These are phyloP conservation scores for Ailanthus altissimus DNA, from an alignment of 345 rosid genomes.

Conservation along the genomic window DNA sequence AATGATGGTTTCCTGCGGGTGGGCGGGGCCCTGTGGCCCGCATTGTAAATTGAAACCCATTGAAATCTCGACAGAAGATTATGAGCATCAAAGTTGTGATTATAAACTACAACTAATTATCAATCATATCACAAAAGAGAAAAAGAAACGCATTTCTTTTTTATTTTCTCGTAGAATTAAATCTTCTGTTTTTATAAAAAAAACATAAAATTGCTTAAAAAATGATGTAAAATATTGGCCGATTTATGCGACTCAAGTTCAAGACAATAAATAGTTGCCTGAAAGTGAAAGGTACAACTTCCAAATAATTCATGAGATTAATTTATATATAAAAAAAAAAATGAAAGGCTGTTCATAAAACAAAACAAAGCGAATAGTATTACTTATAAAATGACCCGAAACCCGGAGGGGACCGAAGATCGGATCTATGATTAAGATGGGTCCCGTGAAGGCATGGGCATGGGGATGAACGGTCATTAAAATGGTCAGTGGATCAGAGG, in stretches of 20 bases:
- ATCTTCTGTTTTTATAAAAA: background rate
- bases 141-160: background rate
- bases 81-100: constrained; percentile 22
- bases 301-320: background rate
- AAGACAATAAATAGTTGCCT: constrained; percentile 9
- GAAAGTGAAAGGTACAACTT: constrained; percentile 7
- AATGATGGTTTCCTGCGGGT: constrained; percentile 33
- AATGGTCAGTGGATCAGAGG: constrained; percentile 21
- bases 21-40: constrained; percentile 28
- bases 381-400: background rate
- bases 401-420: background rate
- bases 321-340: background rate
- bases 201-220: background rate
- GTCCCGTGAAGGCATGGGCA: background rate
- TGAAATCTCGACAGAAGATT: constrained; percentile 38
- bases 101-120: constrained; percentile 17
- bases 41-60: constrained; percentile 25
- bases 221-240: constrained; percentile 2
- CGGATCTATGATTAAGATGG: constrained; percentile 8
- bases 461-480: constrained; percentile 5
- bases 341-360: background rate
- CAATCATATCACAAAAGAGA: constrained; percentile 19
- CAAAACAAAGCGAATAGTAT: background rate
- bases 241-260: background rate
- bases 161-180: background rate